Evolutionary conservation across 2,329 filamentous ascomycete species (phyloP).

Genomic region (Diatrype stigma): DNA sequence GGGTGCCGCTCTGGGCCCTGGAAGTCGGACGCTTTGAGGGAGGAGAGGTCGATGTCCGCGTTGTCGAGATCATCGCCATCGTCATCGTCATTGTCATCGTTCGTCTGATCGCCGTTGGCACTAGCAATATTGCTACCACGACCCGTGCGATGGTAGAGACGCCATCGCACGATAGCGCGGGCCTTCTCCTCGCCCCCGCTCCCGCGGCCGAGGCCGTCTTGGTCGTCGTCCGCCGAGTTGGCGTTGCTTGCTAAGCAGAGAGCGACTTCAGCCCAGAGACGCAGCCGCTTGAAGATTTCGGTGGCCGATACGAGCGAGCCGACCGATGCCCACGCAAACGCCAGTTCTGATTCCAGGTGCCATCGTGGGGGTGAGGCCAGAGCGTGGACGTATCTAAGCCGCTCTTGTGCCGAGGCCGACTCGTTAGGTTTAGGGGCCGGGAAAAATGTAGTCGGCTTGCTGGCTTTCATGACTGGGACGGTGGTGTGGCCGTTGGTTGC

Average conservation of each 20-base stretch:
- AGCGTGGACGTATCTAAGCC: slow-evolving; percentile 79
- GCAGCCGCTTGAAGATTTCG: slow-evolving; percentile 90
- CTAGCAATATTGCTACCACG: slow-evolving; percentile 16
- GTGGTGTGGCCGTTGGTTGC: slow-evolving; percentile 26
- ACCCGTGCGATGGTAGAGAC: slow-evolving; percentile 67
- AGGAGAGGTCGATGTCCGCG: slow-evolving; percentile 51
- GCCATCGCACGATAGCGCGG: slow-evolving; percentile 67
- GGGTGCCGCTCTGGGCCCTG: slow-evolving; percentile 64
- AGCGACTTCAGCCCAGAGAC: slow-evolving; percentile 92
- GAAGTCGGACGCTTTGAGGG: slow-evolving; percentile 51
- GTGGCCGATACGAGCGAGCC: slow-evolving; percentile 86
- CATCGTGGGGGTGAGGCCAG: slow-evolving; percentile 82
- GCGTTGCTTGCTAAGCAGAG: slow-evolving; percentile 71
- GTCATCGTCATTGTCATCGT: slow-evolving; percentile 21
- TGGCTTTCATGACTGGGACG: slow-evolving; percentile 14
- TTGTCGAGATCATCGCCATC: slow-evolving; percentile 40
- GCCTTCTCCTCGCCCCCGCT: slow-evolving; percentile 73
- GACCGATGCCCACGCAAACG: slow-evolving; percentile 84
- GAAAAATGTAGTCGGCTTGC: slow-evolving; percentile 72
- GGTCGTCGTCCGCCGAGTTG: slow-evolving; percentile 58
- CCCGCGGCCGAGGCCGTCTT: slow-evolving; percentile 49
- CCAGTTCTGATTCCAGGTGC: slow-evolving; percentile 92
- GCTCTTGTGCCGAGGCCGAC: slow-evolving; percentile 70
- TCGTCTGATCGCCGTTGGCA: no score
- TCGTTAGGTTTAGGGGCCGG: slow-evolving; percentile 72